Base-by-base conservation (phyloP, 805 yeast species). In the Novakomyces olei region DNA sequence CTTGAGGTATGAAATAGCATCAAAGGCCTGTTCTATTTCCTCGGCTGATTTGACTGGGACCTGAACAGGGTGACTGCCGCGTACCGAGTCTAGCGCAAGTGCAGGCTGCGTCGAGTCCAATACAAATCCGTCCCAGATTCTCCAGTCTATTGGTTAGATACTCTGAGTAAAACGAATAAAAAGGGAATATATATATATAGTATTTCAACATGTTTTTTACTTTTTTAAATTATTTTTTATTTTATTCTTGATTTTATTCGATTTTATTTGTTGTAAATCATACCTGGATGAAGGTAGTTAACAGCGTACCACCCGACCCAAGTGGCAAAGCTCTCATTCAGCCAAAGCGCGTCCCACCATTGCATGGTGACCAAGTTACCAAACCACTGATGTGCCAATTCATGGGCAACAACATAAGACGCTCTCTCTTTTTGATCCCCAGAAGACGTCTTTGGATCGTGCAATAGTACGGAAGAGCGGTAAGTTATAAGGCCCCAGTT, bases 291-390 rank as follows among this genome's bases (percentile, higher is more conserved):
- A 46, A 75, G 63, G 29, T 69, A 54, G 54, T 76, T 71, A 51
- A 79, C 72, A 6, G 83, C 74, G 48, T 67, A 72, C 81, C 85
- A 77, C 4, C 85, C 76, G 74, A 74, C 75, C 79, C 85, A 77
- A 34, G 91, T 77, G 31, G 92, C 92, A 44, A 77, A 78, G 29
- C 88, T 85, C 57, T 77, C 92, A 49, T 77, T 77, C 44, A 77
- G 64, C 85, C 88, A 77, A 46, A 77, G 63, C 41, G 79, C 85
- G 53, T 75, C 79, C 92, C 92, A 77, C 73, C 79, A 77, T 47
- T 76, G 83, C 91, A 77, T 77, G 34, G 92, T 77, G 38, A 77
- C 91, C 54, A 77, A 61, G 53, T 77, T 73, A 49, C 92, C 92
- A 46, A 77, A 77, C 92, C 92, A 77, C 58, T 77, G 92, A 53